phyloP scores from a whole-genome alignment of 2,329 filamentous ascomycete genomes.

The Diplocarpon mali region DNA sequence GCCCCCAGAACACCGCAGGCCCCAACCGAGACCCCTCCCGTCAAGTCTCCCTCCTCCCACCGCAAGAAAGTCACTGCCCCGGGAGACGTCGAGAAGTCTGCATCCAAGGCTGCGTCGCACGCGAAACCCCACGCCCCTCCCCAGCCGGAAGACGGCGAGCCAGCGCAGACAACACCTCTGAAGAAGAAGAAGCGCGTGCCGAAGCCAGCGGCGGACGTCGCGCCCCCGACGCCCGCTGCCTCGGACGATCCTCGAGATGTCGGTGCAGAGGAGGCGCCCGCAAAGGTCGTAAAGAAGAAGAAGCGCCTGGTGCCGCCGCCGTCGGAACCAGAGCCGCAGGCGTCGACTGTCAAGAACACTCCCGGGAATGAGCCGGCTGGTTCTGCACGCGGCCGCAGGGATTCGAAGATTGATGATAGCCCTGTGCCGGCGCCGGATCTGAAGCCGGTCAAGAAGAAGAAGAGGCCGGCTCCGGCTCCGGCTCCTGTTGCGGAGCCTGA shows the following conservation, averaged over 20 bases:
- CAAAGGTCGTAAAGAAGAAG: slow-evolving; percentile 12
- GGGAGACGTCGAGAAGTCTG: slow-evolving; percentile 10
- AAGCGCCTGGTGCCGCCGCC: slow-evolving; percentile 1
- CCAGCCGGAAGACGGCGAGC: slow-evolving; percentile 2
- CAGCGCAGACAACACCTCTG: background rate
- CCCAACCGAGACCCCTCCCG: background rate
- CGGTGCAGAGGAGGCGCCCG: slow-evolving; percentile 3
- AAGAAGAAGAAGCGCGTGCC: slow-evolving; percentile 10
- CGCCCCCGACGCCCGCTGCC: slow-evolving; percentile 1
- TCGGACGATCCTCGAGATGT: slow-evolving; percentile 4
- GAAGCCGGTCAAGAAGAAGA: slow-evolving; percentile 13
- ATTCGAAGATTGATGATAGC: slow-evolving; percentile 1
- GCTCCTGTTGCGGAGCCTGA: slow-evolving; percentile 10
- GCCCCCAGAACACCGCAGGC: slow-evolving; percentile 13
- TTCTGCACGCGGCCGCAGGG: background rate
- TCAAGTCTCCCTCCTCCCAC: slow-evolving; percentile 12
- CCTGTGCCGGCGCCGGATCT: background rate
- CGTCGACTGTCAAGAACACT: background rate
- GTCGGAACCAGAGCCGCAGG: slow-evolving; percentile 1
- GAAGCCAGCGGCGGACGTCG: slow-evolving; percentile 6
- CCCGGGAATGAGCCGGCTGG: background rate
- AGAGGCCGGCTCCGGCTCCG: slow-evolving; percentile 11
- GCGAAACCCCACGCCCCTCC: background rate
- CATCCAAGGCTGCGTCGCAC: slow-evolving; percentile 3
- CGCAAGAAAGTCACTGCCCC: slow-evolving; percentile 14